Conservation (phyloP, 1,284 basidiomycete species). For the Heliocybe sulcata region DNA sequence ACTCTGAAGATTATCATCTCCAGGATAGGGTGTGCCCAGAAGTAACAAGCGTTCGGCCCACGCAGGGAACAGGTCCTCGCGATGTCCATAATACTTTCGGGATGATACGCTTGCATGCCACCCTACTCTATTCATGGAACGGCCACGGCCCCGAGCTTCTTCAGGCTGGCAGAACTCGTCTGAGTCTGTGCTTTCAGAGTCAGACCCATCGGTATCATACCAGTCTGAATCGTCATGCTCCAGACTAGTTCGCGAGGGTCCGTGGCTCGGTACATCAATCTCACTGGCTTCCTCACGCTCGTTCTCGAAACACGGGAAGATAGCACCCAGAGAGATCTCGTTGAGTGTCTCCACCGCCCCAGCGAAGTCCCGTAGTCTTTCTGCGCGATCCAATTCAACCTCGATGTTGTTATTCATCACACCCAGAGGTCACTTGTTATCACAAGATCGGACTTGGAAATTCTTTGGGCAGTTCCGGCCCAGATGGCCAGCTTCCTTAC, state of each 20-base stretch:
- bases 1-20: not conserved
- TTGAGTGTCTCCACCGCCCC: not conserved
- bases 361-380: conserved; percentile 4
- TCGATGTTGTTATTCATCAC: conserved; percentile 5
- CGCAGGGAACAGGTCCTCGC: not conserved
- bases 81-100: not conserved
- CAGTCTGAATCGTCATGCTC: no score
- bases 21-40: not conserved
- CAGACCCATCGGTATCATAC: no score
- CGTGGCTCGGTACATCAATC: not conserved
- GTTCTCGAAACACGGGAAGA: not conserved
- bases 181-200: no score
- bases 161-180: no score
- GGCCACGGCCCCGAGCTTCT: no score
- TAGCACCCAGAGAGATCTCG: not conserved
- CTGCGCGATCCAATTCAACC: not conserved
- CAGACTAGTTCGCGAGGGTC: no score
- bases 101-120: not conserved
- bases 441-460: not conserved
- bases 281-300: no score
- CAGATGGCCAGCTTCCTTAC: conserved; percentile 11
- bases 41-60: not conserved
- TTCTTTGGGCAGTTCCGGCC: conserved; percentile 8
- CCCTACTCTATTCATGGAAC: not conserved
- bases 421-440: conserved; percentile 2